Base-by-base conservation (phyloP, 306 rosid species). In the Quillaja saponaria region DNA sequence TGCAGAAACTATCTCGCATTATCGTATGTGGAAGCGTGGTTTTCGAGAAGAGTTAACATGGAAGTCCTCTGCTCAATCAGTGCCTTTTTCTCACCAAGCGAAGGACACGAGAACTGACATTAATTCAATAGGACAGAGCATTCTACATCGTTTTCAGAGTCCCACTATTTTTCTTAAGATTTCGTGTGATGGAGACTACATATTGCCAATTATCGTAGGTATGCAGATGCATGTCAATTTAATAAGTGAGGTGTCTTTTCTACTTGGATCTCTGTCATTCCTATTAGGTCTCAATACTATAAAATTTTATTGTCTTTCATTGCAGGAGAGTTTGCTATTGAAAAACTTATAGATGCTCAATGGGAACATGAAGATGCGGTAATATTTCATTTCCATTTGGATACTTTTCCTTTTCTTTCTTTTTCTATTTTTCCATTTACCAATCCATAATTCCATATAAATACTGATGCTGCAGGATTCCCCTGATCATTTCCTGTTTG, bases 121-220 rank as follows among this genome's bases (percentile, higher is more conserved):
- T 17, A 65, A 33, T 71, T 69, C 74, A 28, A 13, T 83, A 7
- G 83, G 70, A 70, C 83, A 74, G 60, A 71, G 78, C 12, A 82
- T 94, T 64, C 71, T 85, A 40, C 85, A 80, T 54, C 87, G 85
- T 31, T 94, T 94, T 63, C 89, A 80, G 78, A 79, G 68, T 71
- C 97, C 99, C 7, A 94, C 99, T 0, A 84, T 94, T 61, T 94
- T 94, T 71, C 95, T 94, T 53, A 94, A 87, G 87, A 77, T 90
- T 75, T 94, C 96, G 37, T 89, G 96, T 62, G 90, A 85, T 59
- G 99, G 87, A 40, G 96, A 89, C 71, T 89, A 84, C 76, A 47
- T 94, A 74, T 86, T 94, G 38, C 99, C 99, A 25, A 83, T 94
- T 76, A 87, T 87, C 77, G 99, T 87, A 64, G 99, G 99, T 91